Evolutionary conservation across 148 eudicot species (phyloP).

Genomic region (Silene conica): DNA sequence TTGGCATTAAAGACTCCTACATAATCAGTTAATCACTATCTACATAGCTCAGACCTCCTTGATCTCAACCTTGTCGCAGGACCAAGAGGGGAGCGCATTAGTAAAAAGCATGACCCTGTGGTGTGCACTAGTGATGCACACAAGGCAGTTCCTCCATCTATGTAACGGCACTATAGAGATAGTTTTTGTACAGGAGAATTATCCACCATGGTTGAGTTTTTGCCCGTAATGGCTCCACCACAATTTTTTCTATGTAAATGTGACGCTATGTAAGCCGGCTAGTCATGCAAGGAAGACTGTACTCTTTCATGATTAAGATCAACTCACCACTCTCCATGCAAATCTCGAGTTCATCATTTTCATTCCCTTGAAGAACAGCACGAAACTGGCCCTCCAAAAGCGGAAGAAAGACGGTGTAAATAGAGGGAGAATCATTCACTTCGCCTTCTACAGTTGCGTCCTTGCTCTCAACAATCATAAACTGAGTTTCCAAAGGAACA

Average conservation of each 20-base stretch:
- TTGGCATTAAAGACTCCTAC: conserved; percentile 10
- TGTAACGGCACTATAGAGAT: conserved; percentile 21
- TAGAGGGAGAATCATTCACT: conserved; percentile 45
- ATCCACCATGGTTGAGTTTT: conserved; percentile 26
- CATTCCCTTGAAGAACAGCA: conserved; percentile 91
- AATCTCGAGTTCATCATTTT: conserved; percentile 77
- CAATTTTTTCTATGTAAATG: conserved; percentile 18
- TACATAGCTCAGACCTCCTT: conserved; percentile 4
- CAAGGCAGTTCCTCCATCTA: conserved; percentile 14
- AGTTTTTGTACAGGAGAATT: conserved; percentile 23
- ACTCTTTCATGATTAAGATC: conserved; percentile 25
- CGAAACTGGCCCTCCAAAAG: conserved; percentile 90
- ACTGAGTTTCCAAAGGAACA: conserved; percentile 88
- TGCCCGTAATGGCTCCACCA: conserved; percentile 24
- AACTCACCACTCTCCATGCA: conserved; percentile 97
- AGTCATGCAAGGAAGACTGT: conserved; percentile 13
- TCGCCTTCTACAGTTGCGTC: conserved; percentile 42
- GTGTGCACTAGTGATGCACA: conserved; percentile 18
- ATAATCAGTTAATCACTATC: conserved; percentile 4
- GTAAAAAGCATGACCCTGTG: conserved; percentile 10
- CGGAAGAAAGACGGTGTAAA: conserved; percentile 87
- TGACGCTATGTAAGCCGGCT: conserved; percentile 13
- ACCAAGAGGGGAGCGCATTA: conserved; percentile 12
- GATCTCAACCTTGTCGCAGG: conserved; percentile 9
- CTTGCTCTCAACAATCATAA: conserved; percentile 84